Conservation (phyloP, 495 filamentous ascomycete genomes). For the Aspergillus haitiensis region DNA sequence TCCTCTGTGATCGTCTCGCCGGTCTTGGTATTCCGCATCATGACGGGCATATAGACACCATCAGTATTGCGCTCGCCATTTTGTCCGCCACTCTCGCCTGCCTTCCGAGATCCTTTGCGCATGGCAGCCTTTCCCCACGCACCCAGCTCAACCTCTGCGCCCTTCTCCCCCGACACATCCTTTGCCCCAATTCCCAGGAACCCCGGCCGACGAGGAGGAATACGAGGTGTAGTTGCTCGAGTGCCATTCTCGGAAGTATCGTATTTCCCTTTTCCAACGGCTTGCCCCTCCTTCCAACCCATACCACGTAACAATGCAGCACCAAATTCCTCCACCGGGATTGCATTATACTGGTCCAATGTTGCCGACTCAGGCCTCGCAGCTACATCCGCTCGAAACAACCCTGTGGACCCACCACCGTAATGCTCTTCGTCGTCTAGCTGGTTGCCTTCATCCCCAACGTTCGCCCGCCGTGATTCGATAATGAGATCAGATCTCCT, state of each 20-base stretch:
- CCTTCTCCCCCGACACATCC: slow-evolving; percentile 54
- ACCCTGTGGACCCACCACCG: slow-evolving; percentile 58
- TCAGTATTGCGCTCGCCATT: slow-evolving; percentile 43
- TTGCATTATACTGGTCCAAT: slow-evolving; percentile 79
- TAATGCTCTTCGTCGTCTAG: slow-evolving; percentile 13
- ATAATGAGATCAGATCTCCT: slow-evolving; percentile 60
- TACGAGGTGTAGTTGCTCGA: slow-evolving; percentile 39
- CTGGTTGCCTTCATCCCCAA: slow-evolving; percentile 31
- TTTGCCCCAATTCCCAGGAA: slow-evolving; percentile 85
- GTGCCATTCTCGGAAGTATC: slow-evolving; percentile 28
- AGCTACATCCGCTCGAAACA: slow-evolving; percentile 65
- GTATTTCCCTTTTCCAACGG: slow-evolving; percentile 58
- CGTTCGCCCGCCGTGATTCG: slow-evolving; percentile 36
- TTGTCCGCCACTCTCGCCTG: slow-evolving; percentile 29
- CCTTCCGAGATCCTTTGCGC: slow-evolving; percentile 53
- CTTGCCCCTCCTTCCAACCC: slow-evolving; percentile 89
- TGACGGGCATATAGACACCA: slow-evolving; percentile 64
- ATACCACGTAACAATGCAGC: slow-evolving; percentile 83
- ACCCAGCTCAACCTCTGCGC: slow-evolving; percentile 72
- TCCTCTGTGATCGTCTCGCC: slow-evolving; percentile 66
- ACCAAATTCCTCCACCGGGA: slow-evolving; percentile 94
- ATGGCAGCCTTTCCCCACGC: slow-evolving; percentile 71
- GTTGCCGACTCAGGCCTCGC: slow-evolving; percentile 73
- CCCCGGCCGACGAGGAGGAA: slow-evolving; percentile 68
- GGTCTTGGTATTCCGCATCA: slow-evolving; percentile 64